Evolutionary conservation across 495 filamentous ascomycete genomes (phyloP).

Genomic region (Cercophora samala): DNA sequence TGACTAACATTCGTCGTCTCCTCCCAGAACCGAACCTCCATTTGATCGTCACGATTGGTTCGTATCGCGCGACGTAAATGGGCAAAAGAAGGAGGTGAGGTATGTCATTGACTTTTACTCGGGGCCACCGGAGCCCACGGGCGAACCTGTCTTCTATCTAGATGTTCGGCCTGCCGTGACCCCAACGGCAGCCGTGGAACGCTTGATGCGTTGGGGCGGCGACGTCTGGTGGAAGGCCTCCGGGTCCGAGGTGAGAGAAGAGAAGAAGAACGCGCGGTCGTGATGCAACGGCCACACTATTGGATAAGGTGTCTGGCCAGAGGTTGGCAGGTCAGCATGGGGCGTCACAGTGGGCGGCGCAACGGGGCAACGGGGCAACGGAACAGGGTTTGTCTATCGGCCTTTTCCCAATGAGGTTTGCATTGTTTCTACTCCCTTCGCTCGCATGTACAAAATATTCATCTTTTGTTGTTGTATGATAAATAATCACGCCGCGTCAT

Average conservation of each 20-base stretch:
- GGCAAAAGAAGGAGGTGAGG: slow-evolving; percentile 66
- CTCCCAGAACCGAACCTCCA: slow-evolving; percentile 67
- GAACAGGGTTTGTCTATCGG: background rate
- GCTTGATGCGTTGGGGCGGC: slow-evolving; percentile 83
- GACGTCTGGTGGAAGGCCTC: slow-evolving; percentile 91
- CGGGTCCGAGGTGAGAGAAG: slow-evolving; percentile 59
- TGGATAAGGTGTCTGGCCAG: background rate
- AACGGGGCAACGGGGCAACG: background rate
- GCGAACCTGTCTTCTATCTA: slow-evolving; percentile 93
- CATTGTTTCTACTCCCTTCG: background rate
- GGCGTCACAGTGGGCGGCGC: background rate
- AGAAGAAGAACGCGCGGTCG: slow-evolving; percentile 12
- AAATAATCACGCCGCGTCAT: background rate
- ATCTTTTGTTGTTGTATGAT: background rate
- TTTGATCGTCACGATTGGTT: slow-evolving; percentile 99
- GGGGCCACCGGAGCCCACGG: slow-evolving; percentile 77
- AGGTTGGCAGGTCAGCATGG: background rate
- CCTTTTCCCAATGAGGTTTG: background rate
- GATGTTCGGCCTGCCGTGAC: slow-evolving; percentile 96
- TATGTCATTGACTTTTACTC: slow-evolving; percentile 99
- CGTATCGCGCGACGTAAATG: slow-evolving; percentile 64
- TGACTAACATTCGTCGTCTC: slow-evolving; percentile 2
- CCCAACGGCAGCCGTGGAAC: slow-evolving; percentile 75
- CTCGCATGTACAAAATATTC: background rate
- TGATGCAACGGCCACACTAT: background rate